Percentiles rank a stretch among this genome's conserved stretches.
Evolutionary conservation across 768 basidiomycete species (phyloP).

Genomic region (Cubamyces sp.): DNA sequence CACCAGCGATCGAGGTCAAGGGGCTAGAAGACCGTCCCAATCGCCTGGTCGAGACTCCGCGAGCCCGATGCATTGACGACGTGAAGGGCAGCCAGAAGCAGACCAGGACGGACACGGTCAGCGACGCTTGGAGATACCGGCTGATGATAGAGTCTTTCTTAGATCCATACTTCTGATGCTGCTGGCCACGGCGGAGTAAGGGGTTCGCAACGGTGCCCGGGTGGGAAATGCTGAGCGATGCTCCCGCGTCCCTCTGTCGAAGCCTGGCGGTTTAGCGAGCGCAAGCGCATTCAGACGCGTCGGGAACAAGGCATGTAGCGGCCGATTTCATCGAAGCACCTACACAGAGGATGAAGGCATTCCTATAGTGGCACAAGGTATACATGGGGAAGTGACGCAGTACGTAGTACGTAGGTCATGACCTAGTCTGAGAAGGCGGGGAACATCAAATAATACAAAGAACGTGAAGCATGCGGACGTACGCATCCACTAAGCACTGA

Average conservation of each 20-base stretch:
- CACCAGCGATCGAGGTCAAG: neutral
- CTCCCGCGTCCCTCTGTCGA: neutral
- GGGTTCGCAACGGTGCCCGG: neutral
- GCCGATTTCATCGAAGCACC: too few species aligned
- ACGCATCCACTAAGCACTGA: neutral
- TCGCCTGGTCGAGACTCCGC: neutral
- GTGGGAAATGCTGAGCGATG: neutral
- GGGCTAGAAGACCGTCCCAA: neutral
- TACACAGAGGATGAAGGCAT: too few species aligned
- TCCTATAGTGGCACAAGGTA: too few species aligned
- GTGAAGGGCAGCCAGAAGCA: neutral
- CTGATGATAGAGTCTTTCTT: neutral
- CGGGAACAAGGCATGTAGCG: neutral
- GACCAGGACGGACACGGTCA: too few species aligned
- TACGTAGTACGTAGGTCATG: neutral
- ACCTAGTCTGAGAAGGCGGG: neutral
- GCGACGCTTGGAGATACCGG: neutral
- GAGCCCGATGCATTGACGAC: constrained; percentile 2
- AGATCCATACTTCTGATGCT: neutral
- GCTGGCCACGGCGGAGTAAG: neutral
- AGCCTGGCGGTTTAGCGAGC: neutral
- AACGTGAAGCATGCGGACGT: neutral
- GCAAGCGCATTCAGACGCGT: neutral
- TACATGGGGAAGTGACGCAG: too few species aligned
- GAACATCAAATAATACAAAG: constrained; percentile 1